Evolutionary conservation across 495 filamentous ascomycete genomes (phyloP).

Genomic region (Xanthoparmelia taractica): DNA sequence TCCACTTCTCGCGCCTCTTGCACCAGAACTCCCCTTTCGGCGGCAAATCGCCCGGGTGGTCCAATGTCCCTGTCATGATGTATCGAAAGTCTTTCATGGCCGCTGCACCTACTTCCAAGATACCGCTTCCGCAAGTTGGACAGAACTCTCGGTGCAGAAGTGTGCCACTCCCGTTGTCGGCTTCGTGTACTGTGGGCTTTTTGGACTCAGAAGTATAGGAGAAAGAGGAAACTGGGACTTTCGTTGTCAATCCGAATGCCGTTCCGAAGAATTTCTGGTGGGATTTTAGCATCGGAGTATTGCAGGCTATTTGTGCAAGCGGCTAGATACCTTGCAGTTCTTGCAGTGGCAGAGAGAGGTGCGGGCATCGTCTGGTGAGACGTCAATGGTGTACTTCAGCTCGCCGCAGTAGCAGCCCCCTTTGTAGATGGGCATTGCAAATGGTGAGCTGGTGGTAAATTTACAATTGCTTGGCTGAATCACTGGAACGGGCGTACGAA

Average conservation of each 20-base stretch:
- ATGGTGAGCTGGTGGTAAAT: neutral
- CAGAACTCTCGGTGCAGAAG: slow-evolving; percentile 58
- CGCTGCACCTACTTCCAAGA: slow-evolving; percentile 46
- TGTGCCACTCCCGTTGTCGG: slow-evolving; percentile 49
- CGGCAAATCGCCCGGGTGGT: slow-evolving; percentile 51
- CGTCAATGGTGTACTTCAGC: slow-evolving; percentile 41
- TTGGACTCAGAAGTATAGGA: slow-evolving; percentile 32
- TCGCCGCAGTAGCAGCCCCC: slow-evolving; percentile 46
- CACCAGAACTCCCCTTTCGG: slow-evolving; percentile 69
- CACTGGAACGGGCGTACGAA: neutral
- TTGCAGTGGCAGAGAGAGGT: slow-evolving; percentile 59
- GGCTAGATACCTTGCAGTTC: slow-evolving; percentile 46
- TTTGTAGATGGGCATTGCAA: slow-evolving; percentile 26
- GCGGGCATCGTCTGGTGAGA: slow-evolving; percentile 50
- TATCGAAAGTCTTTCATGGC: slow-evolving; percentile 47
- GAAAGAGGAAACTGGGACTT: slow-evolving; percentile 46
- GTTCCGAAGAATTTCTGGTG: slow-evolving; percentile 52
- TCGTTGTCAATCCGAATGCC: slow-evolving; percentile 53
- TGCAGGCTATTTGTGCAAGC: neutral
- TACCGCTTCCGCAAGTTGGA: slow-evolving; percentile 50
- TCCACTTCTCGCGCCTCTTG: slow-evolving; percentile 44
- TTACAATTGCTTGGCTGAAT: neutral
- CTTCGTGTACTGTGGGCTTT: slow-evolving; percentile 43
- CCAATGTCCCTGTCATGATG: slow-evolving; percentile 56
- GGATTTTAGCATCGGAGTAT: neutral